phyloP scores from a whole-genome alignment of 108 stramenopile genomes.

The Cyclotella baltica region DNA sequence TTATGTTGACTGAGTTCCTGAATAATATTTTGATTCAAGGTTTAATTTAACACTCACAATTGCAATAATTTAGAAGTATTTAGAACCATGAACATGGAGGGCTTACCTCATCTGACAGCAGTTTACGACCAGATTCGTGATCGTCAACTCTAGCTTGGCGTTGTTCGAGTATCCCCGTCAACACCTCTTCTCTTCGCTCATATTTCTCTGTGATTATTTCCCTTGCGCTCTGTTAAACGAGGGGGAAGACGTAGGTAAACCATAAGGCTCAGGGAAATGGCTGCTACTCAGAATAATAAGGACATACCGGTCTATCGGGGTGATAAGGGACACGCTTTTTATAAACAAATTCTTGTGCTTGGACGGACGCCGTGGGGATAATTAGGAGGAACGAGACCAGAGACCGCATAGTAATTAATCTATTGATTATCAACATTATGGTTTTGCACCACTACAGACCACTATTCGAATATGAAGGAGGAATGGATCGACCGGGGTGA shows the following conservation, averaged over 20 bases:
- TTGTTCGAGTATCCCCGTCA: slow-evolving; percentile 9
- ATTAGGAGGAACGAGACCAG: too few relatives aligned
- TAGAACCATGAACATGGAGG: background rate
- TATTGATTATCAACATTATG: too few relatives aligned
- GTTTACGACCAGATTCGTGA: slow-evolving; percentile 26
- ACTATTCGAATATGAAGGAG: too few relatives aligned
- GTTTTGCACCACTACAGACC: too few relatives aligned
- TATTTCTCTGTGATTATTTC: slow-evolving; percentile 17
- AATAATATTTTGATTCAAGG: background rate
- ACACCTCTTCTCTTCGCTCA: slow-evolving; percentile 3
- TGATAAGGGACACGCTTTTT: slow-evolving; percentile 1
- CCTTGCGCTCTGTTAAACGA: background rate
- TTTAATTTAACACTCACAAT: background rate
- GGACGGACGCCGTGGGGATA: too few relatives aligned
- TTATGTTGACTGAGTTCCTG: background rate
- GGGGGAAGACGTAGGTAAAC: background rate
- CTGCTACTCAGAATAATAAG: background rate
- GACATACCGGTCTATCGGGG: slow-evolving; percentile 8
- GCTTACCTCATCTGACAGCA: slow-evolving; percentile 17
- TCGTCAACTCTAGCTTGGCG: slow-evolving; percentile 7
- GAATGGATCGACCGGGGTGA: too few relatives aligned
- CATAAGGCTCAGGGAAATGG: background rate
- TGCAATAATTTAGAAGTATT: background rate
- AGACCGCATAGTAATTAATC: too few relatives aligned
- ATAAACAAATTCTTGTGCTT: slow-evolving; percentile 15